Conservation (phyloP, 2,329 filamentous ascomycete species). For the Epichloe typhina region DNA sequence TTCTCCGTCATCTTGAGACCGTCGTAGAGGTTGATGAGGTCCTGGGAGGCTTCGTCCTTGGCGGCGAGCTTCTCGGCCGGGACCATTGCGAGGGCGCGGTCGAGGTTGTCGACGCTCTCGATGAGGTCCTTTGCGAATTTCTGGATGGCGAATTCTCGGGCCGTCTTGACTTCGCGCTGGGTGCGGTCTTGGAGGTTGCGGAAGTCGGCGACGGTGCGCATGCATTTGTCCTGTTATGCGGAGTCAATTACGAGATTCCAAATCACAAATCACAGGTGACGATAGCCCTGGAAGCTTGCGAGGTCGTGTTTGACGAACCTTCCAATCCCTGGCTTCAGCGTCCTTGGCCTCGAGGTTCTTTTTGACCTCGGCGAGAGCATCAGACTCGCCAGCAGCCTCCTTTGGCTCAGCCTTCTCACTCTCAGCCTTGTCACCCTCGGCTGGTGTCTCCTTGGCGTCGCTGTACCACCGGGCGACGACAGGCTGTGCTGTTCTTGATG, state of each 20-base stretch:
- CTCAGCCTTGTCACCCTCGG: conserved; percentile 15
- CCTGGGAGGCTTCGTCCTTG: conserved; percentile 44
- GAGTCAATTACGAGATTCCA: background rate
- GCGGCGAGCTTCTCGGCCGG: conserved; percentile 56
- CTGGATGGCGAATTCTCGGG: conserved; percentile 88
- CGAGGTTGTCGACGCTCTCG: conserved; percentile 92
- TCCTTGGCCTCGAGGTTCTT: conserved; percentile 40
- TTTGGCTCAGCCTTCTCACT: conserved; percentile 15
- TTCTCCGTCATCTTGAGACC: conserved; percentile 91
- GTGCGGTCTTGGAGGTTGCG: conserved; percentile 95
- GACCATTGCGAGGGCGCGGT: conserved; percentile 76
- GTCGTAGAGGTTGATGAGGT: conserved; percentile 69
- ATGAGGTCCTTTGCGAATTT: conserved; percentile 91
- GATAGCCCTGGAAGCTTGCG: background rate
- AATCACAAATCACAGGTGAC: background rate
- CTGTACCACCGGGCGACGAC: conserved; percentile 33
- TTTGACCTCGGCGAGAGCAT: conserved; percentile 31
- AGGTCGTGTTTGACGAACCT: conserved; percentile 41
- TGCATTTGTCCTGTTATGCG: conserved; percentile 67
- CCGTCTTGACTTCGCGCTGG: conserved; percentile 73
- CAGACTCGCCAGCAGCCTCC: conserved; percentile 16
- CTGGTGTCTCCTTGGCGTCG: conserved; percentile 26
- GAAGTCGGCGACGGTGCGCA: conserved; percentile 91
- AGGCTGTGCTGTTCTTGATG: conserved; percentile 24
- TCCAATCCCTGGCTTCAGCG: conserved; percentile 56